Conservation (phyloP, 345 rosid genomes). For the Citrus medica region DNA sequence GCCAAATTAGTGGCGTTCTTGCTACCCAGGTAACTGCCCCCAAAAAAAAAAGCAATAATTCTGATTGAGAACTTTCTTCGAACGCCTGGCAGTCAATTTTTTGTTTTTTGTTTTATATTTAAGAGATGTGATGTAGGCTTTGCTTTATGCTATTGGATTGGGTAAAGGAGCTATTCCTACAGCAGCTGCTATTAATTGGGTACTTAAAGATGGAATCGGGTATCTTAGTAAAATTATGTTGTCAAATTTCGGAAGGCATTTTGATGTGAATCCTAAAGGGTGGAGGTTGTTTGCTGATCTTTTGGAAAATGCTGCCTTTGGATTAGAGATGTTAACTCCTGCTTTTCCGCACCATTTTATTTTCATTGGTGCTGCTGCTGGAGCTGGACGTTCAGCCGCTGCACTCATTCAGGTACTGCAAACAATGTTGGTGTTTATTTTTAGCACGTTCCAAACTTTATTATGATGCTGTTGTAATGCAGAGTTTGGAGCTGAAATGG, state of each 20-base stretch:
- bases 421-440: too few species aligned
- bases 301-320: slow-evolving; percentile 86
- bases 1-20: slow-evolving; percentile 90
- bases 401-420: slow-evolving; percentile 73
- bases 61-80: slow-evolving; percentile 7
- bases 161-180: slow-evolving; percentile 97
- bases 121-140: slow-evolving; percentile 45
- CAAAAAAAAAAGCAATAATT: neutral
- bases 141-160: slow-evolving; percentile 95
- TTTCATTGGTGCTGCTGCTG: slow-evolving; percentile 83
- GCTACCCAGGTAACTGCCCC: slow-evolving; percentile 70
- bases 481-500: neutral
- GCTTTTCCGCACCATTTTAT: slow-evolving; percentile 84
- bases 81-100: slow-evolving; percentile 14
- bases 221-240: slow-evolving; percentile 87
- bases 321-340: slow-evolving; percentile 92
- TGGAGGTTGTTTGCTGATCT: slow-evolving; percentile 99
- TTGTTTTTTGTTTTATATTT: neutral
- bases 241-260: slow-evolving; percentile 90
- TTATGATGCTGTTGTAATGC: neutral
- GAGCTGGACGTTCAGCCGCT: slow-evolving; percentile 93
- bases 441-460: neutral
- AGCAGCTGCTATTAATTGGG: slow-evolving; percentile 98
- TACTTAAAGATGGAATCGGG: slow-evolving; percentile 94
- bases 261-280: slow-evolving; percentile 92